Base-by-base conservation (phyloP, 768 basidiomycete genomes). In the Termitomyces sp. region DNA sequence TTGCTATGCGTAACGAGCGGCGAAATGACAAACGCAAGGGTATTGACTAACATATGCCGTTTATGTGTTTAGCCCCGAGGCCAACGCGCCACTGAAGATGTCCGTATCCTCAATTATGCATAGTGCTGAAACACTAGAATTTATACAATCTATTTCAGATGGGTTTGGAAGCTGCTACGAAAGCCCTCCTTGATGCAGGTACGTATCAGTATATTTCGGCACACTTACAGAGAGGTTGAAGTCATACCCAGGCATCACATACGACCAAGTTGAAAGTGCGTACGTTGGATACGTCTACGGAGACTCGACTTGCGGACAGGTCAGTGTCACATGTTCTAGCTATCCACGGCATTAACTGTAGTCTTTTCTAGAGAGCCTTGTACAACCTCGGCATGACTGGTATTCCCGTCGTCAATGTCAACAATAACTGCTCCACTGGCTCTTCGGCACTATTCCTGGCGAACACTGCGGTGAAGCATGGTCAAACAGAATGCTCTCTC, bases 341-440 rank as follows among this genome's bases (percentile, higher is more conserved):
- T 32, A 44, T 42, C 30, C 34, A 12, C 8, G 10, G 28, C 21
- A 50, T 44, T 40, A 5, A 35, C 30, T 14, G 28, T 35, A 46
- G 55, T 10, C 25, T 28, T 42, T 14, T 47, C 1, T 64, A 93
- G 84, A 79, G 90, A 16, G 83, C 89, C 7, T 74, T 94, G 19
- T 94, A 93, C 71, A 86, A 84, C 66, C 83, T 93, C 41, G 91
- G 91, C 19, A 78, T 93, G 68, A 93, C 91, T 0, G 78, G 83
- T 34, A 92, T 94, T 56, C 91, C 91, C 0, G 85, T 94, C 64
- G 79, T 86, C 49, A 94, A 93, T 63, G 88, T 93, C 42, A 92
- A 91, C 75, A 93, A 93, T 71, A 90, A 90, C 69, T 92, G 91
- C 64, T 86, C 90, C 3, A 91, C 91, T 0, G 91, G 90, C 4